Conservation (phyloP, 1,139 yeast genomes). For the Yamadazyma diddensiae region DNA sequence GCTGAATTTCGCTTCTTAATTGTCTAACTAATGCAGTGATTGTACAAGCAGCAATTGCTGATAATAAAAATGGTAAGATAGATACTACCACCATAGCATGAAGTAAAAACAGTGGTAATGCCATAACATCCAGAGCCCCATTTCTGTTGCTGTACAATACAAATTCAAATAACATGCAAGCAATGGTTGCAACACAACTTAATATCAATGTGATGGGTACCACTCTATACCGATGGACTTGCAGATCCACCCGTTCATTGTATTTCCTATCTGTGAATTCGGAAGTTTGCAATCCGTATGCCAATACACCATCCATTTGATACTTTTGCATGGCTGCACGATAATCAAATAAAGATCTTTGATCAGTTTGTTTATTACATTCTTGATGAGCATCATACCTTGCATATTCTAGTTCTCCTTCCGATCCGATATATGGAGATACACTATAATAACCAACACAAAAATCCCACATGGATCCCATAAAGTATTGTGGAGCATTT, state of each 20-base stretch:
- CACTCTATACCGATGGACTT: conserved; percentile 19
- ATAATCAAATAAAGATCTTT: conserved; percentile 41
- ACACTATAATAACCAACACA: conserved; percentile 44
- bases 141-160: conserved; percentile 36
- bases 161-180: conserved; percentile 26
- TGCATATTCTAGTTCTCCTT: conserved; percentile 13
- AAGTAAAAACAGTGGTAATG: conserved; percentile 25
- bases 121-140: conserved; percentile 25
- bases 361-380: conserved; percentile 19
- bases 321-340: conserved; percentile 34
- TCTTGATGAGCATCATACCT: conserved; percentile 19
- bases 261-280: conserved; percentile 20
- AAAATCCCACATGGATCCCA: conserved; percentile 42
- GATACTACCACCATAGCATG: conserved; percentile 34
- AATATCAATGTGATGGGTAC: conserved; percentile 18
- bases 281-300: conserved; percentile 39
- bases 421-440: conserved; percentile 14
- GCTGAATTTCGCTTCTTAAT: conserved; percentile 25
- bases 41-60: conserved; percentile 26
- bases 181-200: conserved; percentile 13
- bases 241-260: conserved; percentile 14
- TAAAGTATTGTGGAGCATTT: conserved; percentile 49
- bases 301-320: conserved; percentile 44
- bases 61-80: conserved; percentile 27
- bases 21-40: conserved; percentile 23